Evolutionary conservation across 164 flowering plant species (phyloP), one percentile per base, ranked within the genome.

Genomic region (Taxillus chinensis): DNA sequence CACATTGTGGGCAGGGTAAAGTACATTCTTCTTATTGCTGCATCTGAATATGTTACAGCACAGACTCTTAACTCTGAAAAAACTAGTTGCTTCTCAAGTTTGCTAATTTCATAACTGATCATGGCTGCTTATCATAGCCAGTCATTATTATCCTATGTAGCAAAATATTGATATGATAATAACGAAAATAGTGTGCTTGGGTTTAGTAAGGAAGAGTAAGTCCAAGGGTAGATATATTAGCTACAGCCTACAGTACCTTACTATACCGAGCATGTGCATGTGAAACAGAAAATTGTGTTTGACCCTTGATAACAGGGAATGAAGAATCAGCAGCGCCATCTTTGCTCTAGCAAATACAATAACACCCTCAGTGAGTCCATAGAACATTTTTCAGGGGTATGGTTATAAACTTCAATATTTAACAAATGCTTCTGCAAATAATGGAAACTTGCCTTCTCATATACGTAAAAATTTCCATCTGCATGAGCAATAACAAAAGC

Each of bases 291-390:
- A 90, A 90, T 62, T 89, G 97, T 57, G 88, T 76, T 68, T 75
- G 97, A 73, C 90, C 99, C 80, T 83, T 90, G 74, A 89, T 75
- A 45, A 80, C 82, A 61, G 99, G 90, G 73, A 93, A 90, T 63
- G 95, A 82, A 65, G 99, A 76, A 73, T 93, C 99, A 60, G 82
- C 87, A n/a, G 91, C 78, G 57, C 89, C 92, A 65, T 93, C 99
- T 74, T 89, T 90, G 77, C 75, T 76, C 99, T 93, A 66, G 53
- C 56, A 69, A 67, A 70, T 46, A 61, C 17, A 45, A 54, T 14
- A 12, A 38, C 40, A 55, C 17, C 43, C 51, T 53, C 48, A 27
- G 55, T 68, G 57, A 63, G 57, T 58, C 59, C 55, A 17, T 41
- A 46, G 40, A 63, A 53, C 61, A 68, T n/a, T 45, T 40, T 56